Conservation (phyloP, 345 rosid genomes). For the Iberis pinnata region DNA sequence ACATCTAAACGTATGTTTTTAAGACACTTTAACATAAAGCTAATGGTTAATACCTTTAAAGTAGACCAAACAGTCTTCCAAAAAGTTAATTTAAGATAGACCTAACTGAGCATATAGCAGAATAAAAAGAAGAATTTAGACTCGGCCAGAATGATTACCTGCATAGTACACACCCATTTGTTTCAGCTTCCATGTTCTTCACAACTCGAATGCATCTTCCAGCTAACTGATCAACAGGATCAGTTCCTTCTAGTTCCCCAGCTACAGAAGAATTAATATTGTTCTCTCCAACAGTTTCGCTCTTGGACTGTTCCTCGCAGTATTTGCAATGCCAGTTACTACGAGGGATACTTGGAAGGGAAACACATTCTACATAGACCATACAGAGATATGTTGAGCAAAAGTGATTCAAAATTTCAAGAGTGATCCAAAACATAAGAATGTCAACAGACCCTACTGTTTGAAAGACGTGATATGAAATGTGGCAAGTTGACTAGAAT, state of each 20-base stretch:
- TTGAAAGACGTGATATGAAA: constrained; percentile 11
- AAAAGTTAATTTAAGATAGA: too few species aligned
- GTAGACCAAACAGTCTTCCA: too few species aligned
- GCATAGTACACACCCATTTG: constrained; percentile 88
- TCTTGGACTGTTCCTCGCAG: constrained; percentile 61
- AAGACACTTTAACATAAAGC: too few species aligned
- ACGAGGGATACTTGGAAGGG: constrained; percentile 57
- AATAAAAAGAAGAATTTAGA: constrained; percentile 3
- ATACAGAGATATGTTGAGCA: constrained; percentile 18
- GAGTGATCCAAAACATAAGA: constrained; percentile 15
- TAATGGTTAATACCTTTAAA: background rate
- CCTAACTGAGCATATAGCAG: background rate
- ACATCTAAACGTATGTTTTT: too few species aligned
- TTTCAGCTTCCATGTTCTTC: constrained; percentile 59
- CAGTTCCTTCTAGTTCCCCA: constrained; percentile 71
- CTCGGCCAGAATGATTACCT: constrained; percentile 40
- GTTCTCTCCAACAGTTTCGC: constrained; percentile 50
- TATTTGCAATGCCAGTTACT: constrained; percentile 90
- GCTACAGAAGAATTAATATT: constrained; percentile 74
- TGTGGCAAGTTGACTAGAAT: constrained; percentile 1
- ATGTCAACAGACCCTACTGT: constrained; percentile 15
- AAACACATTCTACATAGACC: constrained; percentile 63
- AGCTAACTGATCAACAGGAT: constrained; percentile 69
- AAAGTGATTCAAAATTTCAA: constrained; percentile 1
- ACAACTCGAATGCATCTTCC: constrained; percentile 89